phyloP scores from a whole-genome alignment of 345 rosid genomes.

The Hibiscus syriacus region DNA sequence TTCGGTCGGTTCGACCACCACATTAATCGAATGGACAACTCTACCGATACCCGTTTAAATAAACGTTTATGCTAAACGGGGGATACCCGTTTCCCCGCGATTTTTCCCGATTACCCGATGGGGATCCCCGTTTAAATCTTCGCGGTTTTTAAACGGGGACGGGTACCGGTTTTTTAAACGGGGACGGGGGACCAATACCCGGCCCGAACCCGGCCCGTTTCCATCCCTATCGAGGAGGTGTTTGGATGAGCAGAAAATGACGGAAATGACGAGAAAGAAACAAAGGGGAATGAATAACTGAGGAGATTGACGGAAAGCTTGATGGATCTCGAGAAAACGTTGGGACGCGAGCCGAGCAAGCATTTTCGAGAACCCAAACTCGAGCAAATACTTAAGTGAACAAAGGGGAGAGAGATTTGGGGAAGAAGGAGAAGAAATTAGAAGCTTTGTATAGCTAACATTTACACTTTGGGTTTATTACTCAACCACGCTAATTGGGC shows the following conservation, averaged over 20 bases:
- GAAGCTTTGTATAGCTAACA: background rate
- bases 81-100: too few species aligned
- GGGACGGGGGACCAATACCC: too few species aligned
- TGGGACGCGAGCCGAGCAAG: constrained; percentile 67
- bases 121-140: too few species aligned
- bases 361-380: constrained; percentile 36
- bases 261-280: background rate
- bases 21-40: too few species aligned
- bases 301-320: constrained; percentile 47
- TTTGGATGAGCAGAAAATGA: constrained; percentile 12
- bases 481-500: background rate
- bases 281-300: constrained; percentile 33
- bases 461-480: background rate
- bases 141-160: too few species aligned
- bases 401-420: background rate
- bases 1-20: too few species aligned
- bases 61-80: too few species aligned
- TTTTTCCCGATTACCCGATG: too few species aligned
- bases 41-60: too few species aligned
- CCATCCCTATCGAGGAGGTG: constrained; percentile 15
- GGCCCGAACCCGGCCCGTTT: too few species aligned
- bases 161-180: too few species aligned
- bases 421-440: background rate
- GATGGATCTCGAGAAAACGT: constrained; percentile 83
- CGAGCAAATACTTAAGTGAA: background rate